Conservation (phyloP, 805 yeast species). For the Clavispora santaluciae region DNA sequence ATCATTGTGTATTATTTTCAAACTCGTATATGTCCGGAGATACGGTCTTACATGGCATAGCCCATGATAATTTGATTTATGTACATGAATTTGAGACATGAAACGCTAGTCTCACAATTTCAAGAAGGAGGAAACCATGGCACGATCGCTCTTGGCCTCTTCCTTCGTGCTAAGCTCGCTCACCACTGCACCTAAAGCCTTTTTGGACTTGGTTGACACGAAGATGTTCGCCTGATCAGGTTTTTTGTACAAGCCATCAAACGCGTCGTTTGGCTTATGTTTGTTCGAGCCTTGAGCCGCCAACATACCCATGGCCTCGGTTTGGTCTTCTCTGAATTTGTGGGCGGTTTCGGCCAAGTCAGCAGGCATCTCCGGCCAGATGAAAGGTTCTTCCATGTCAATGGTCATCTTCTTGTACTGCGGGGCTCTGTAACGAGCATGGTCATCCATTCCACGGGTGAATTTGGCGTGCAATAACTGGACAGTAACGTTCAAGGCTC, state of each 20-base stretch:
- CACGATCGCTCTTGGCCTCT: slow-evolving; percentile 24
- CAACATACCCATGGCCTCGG: slow-evolving; percentile 48
- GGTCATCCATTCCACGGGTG: slow-evolving; percentile 46
- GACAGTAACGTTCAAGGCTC: slow-evolving; percentile 85
- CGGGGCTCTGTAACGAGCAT: slow-evolving; percentile 69
- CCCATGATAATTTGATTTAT: background rate
- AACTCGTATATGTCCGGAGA: background rate
- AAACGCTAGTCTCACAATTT: slow-evolving; percentile 17
- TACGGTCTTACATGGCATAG: background rate
- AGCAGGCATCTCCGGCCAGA: slow-evolving; percentile 75
- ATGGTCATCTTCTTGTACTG: slow-evolving; percentile 95
- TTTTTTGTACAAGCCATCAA: slow-evolving; percentile 61
- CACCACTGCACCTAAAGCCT: slow-evolving; percentile 19
- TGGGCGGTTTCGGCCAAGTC: slow-evolving; percentile 27
- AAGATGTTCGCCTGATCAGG: slow-evolving; percentile 39
- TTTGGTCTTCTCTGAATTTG: slow-evolving; percentile 39
- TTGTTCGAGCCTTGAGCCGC: slow-evolving; percentile 60
- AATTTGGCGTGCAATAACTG: slow-evolving; percentile 74
- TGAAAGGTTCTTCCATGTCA: slow-evolving; percentile 91
- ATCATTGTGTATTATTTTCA: background rate
- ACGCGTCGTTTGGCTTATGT: slow-evolving; percentile 63
- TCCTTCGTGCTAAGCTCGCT: slow-evolving; percentile 17
- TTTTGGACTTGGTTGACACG: slow-evolving; percentile 25
- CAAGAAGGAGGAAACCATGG: slow-evolving; percentile 26
- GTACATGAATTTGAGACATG: background rate